Percentiles rank a stretch among this genome's conserved stretches.
Conservation (phyloP, 2,329 filamentous ascomycete genomes). For the Pseudogymnoascus sp. region DNA sequence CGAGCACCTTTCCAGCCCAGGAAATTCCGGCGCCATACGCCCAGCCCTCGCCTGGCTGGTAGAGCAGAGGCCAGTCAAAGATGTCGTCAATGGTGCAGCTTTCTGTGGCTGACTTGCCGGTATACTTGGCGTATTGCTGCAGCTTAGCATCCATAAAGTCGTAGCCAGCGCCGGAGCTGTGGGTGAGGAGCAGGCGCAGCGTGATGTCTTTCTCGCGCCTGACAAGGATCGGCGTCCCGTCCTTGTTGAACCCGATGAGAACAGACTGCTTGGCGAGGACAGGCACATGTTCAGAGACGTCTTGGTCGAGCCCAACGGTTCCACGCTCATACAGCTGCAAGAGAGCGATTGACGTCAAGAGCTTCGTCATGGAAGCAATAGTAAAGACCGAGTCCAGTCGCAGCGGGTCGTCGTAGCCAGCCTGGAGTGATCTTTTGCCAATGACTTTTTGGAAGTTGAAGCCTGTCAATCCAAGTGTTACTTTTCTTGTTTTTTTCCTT, state of each 20-base stretch:
- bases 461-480: neutral
- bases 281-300: neutral
- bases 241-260: neutral
- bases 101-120: neutral
- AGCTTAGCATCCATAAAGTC: slow-evolving; percentile 35
- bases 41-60: slow-evolving; percentile 56
- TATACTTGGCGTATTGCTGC: neutral
- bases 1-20: slow-evolving; percentile 34
- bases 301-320: neutral
- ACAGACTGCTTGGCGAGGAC: neutral
- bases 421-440: neutral
- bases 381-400: neutral
- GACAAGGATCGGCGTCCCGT: neutral
- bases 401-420: neutral
- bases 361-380: neutral
- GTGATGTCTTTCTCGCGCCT: slow-evolving; percentile 40
- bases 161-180: slow-evolving; percentile 52
- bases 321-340: neutral
- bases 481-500: neutral
- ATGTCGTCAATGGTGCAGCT: slow-evolving; percentile 10
- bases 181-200: slow-evolving; percentile 49
- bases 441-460: neutral
- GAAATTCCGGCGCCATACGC: slow-evolving; percentile 31
- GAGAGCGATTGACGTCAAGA: neutral
- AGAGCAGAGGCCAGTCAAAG: slow-evolving; percentile 38